Evolutionary conservation across 2,329 filamentous ascomycete species (phyloP).

Genomic region (Trichoderma semiorbis): DNA sequence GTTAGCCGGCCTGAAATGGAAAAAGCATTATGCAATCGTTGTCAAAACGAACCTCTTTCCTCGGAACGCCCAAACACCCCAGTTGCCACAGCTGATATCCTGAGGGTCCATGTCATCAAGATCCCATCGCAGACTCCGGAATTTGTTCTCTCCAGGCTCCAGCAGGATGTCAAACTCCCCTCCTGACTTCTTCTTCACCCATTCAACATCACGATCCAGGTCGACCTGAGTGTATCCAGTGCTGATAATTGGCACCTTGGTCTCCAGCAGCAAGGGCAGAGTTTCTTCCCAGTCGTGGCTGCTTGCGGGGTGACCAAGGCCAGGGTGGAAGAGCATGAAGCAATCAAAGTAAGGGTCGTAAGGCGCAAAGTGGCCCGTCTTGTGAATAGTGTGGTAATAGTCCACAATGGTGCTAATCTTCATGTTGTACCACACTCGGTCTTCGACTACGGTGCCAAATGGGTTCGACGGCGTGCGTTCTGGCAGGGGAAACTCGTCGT

Average conservation of each 20-base stretch:
- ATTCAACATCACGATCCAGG: constrained; percentile 87
- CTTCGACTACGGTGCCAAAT: constrained; percentile 91
- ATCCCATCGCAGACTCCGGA: constrained; percentile 94
- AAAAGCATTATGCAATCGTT: background rate
- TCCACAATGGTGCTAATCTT: constrained; percentile 98
- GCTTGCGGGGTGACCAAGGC: constrained; percentile 88
- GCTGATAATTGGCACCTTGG: constrained; percentile 89
- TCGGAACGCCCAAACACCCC: constrained; percentile 95
- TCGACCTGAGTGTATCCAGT: constrained; percentile 96
- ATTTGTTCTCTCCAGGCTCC: constrained; percentile 88
- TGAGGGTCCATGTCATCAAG: constrained; percentile 92
- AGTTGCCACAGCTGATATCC: constrained; percentile 93
- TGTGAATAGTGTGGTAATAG: constrained; percentile 95
- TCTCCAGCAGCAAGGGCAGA: constrained; percentile 83
- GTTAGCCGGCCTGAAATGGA: constrained; percentile 32
- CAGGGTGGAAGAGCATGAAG: constrained; percentile 95
- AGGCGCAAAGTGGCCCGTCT: constrained; percentile 84
- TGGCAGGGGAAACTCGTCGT: constrained; percentile 87
- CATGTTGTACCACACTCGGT: constrained; percentile 80
- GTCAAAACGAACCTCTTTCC: constrained; percentile 74
- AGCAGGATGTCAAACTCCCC: constrained; percentile 92
- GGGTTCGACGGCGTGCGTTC: constrained; percentile 81
- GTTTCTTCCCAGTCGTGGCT: constrained; percentile 94
- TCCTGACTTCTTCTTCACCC: constrained; percentile 78
- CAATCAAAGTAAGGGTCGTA: constrained; percentile 99